Evolutionary conservation across 768 basidiomycete species (phyloP), one percentile per base, ranked within the genome.

Genomic region (Pleurotus sapidus): DNA sequence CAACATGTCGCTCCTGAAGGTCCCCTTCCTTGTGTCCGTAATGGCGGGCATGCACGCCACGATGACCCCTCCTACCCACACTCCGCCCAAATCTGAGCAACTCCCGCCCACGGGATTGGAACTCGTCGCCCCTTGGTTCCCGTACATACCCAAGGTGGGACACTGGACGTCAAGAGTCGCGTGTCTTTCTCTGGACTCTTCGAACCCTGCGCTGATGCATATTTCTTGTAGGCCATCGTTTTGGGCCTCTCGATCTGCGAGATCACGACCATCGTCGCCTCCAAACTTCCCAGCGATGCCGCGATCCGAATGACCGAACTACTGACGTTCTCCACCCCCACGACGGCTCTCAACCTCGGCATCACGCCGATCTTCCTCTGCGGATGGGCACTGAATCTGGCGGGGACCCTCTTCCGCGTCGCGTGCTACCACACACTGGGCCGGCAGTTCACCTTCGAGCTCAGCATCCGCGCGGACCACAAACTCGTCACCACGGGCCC

Each of bases 401-500:
- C 39, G 8, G 70, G 67, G 11, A 61, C 58, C 15, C 25, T 60
- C 9, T 37, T 73, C 46, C 70, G 71, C 23, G 46, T 61, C 42
- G 42, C 15, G 17, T 71, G 72, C 55, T 72, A 63, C 20, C 61
- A 59, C 27, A 56, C 58, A 9, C 61, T 72, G 3, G 70, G 67
- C 3, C 48, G 40, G 11, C 57, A 62, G 38, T 72, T 70, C 65
- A 72, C 68, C 6, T 70, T 69, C 56, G 61, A 66, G 46, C 61
- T 70, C 15, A 61, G 60, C 23, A 51, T 69, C 25, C 64, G 62
- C 9, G 55, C 54, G 25, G 50, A 57, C 9, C 70, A 71, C 59
- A 59, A 57, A 46, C 63, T 72, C 5, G 59, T 71, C 45, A 71
- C 65, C 0, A 46, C 51, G 6, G 69, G 70, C 3, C 71, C 72